Base-by-base conservation (phyloP, 2,329 filamentous ascomycete genomes). In the Aureobasidium sp. region DNA sequence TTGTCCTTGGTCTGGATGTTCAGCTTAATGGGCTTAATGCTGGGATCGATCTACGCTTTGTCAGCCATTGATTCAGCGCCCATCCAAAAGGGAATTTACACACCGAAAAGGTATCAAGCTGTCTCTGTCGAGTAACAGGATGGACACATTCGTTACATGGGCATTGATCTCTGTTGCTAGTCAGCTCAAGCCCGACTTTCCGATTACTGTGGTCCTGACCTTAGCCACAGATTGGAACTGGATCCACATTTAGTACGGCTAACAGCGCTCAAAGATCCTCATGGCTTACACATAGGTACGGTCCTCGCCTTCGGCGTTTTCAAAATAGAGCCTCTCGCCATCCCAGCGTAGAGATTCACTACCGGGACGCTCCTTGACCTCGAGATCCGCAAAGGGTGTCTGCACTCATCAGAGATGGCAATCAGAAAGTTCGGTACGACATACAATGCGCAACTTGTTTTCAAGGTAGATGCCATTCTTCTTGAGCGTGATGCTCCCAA, bases 81-180 rank as follows among this genome's bases (percentile, higher is more conserved):
- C 27, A 37, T n/a, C 3, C 6, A 8, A 33, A 33, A 17, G 15
- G 3, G 17, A 33, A 14, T 14, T 1, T 6, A 29, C 11, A n/a
- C 24, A 60, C 56, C 12, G 57, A 60, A 42, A 58, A 65, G 9
- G 50, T 64, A 14, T 65, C 63, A 37, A 65, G 52, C 39, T 65
- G 64, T 15, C 64, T 49, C 58, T 65, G 64, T 35, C 60, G 58
- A 6, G 64, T 65, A 3, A 61, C 62, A 9, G 63, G 64, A 49
- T 65, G 63, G 29, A 65, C 60, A 50, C 64, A 65, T 12, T 62
- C 62, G 3, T 59, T 47, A 31, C 64, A 65, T 1, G 59, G 62
- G 37, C 64, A 65, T 15, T 65, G 62, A 19, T 65, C 64, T 52
- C 64, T 63, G 33, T 44, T 52, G 22, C 24, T n/a, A 15, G 29